Evolutionary conservation across 2,329 filamentous ascomycete genomes (phyloP).

Genomic region (Paradendryphiella salina): DNA sequence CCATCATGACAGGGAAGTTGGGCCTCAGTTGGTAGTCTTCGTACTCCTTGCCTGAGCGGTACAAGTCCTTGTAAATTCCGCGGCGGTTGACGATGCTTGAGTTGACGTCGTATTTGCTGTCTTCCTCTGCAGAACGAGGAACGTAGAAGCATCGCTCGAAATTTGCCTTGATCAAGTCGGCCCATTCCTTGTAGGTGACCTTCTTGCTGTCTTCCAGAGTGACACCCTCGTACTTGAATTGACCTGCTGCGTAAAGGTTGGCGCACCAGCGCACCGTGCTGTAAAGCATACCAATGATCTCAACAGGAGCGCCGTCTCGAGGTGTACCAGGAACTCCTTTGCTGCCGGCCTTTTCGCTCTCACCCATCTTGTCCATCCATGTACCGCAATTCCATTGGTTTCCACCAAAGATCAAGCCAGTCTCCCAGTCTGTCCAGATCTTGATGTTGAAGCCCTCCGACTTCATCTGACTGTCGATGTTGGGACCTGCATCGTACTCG

Average conservation of each 20-base stretch:
- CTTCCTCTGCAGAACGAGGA: constrained; percentile 69
- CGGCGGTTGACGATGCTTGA: constrained; percentile 78
- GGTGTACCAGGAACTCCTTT: constrained; percentile 97
- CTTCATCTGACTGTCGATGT: constrained; percentile 90
- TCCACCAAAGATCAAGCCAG: constrained; percentile 89
- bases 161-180: constrained; percentile 73
- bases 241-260: constrained; percentile 65
- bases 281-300: constrained; percentile 92
- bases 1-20: constrained; percentile 96
- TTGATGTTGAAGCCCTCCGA: constrained; percentile 90
- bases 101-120: constrained; percentile 79
- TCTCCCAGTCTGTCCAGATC: constrained; percentile 87
- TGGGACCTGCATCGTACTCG: constrained; percentile 88
- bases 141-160: constrained; percentile 95
- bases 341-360: constrained; percentile 84
- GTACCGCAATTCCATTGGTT: constrained; percentile 95
- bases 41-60: constrained; percentile 90
- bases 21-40: constrained; percentile 95
- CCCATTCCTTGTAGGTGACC: constrained; percentile 78
- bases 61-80: constrained; percentile 97
- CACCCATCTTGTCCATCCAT: constrained; percentile 99
- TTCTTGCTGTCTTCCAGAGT: constrained; percentile 62
- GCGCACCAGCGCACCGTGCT: constrained; percentile 83
- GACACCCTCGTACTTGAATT: constrained; percentile 75
- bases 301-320: constrained; percentile 89